phyloP scores from a whole-genome alignment of 2,329 filamentous ascomycete species.

The Exophiala sp. region DNA sequence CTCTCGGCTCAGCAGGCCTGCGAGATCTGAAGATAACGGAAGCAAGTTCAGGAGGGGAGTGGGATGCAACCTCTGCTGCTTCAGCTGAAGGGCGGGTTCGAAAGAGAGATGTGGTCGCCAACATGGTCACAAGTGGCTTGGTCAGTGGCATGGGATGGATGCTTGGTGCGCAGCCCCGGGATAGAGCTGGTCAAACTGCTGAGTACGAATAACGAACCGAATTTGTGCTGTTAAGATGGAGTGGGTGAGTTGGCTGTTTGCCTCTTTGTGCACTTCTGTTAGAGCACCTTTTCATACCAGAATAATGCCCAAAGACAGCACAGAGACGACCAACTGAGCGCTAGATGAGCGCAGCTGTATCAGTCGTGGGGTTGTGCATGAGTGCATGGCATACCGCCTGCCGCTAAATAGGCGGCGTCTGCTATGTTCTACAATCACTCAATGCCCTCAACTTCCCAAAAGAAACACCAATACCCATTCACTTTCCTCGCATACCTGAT shows the following conservation, averaged over 20 bases:
- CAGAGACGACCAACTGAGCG: not conserved
- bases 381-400: no score
- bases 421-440: no score
- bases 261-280: no score
- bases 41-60: not conserved
- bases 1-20: conserved; percentile 31
- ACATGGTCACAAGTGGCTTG: conserved; percentile 60
- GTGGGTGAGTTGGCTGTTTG: not conserved
- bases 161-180: conserved; percentile 49
- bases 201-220: not conserved
- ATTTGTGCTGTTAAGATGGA: not conserved
- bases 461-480: no score
- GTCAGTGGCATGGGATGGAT: conserved; percentile 64
- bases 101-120: conserved; percentile 57
- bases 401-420: no score
- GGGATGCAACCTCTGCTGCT: conserved; percentile 7
- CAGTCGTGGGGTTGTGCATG: not conserved
- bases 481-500: no score
- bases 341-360: not conserved
- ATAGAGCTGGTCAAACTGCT: conserved; percentile 9
- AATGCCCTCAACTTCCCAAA: no score
- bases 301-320: no score
- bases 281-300: no score
- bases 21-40: conserved; percentile 18
- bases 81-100: conserved; percentile 35